Evolutionary conservation across 2,329 filamentous ascomycete species (phyloP).

Genomic region (Cylindrodendrum hubeiense): DNA sequence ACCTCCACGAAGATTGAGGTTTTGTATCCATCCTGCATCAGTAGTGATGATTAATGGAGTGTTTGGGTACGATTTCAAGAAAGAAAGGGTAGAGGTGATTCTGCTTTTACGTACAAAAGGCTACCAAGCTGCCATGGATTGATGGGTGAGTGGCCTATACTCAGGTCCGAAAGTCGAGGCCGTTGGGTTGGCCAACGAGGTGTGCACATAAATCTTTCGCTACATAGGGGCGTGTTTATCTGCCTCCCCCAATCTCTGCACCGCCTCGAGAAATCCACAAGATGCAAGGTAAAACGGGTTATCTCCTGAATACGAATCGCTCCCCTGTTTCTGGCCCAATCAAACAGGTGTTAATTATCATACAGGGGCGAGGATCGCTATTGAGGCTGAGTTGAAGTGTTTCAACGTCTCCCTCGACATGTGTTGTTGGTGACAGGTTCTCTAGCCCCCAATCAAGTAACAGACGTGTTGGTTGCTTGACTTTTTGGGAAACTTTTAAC

Average conservation of each 20-base stretch:
- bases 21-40: slow-evolving; percentile 3
- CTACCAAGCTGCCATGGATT: too few species aligned
- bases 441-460: background rate
- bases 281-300: too few species aligned
- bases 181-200: background rate
- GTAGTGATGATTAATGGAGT: background rate
- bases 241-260: too few species aligned
- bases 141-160: too few species aligned
- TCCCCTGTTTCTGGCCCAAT: too few species aligned
- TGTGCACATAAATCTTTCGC: too few species aligned
- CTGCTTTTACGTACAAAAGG: background rate
- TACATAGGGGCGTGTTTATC: too few species aligned
- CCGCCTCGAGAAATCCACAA: too few species aligned
- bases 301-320: too few species aligned
- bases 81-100: background rate
- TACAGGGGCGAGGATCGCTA: background rate
- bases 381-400: background rate
- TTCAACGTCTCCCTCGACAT: background rate
- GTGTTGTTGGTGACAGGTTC: slow-evolving; percentile 3
- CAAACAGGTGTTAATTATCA: too few species aligned
- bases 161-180: background rate
- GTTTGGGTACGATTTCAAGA: background rate
- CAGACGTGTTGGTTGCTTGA: too few species aligned
- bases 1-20: slow-evolving; percentile 8
- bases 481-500: too few species aligned